Base-by-base conservation (phyloP, 1,284 basidiomycete genomes). In the Cryptococcus depauperatus region DNA sequence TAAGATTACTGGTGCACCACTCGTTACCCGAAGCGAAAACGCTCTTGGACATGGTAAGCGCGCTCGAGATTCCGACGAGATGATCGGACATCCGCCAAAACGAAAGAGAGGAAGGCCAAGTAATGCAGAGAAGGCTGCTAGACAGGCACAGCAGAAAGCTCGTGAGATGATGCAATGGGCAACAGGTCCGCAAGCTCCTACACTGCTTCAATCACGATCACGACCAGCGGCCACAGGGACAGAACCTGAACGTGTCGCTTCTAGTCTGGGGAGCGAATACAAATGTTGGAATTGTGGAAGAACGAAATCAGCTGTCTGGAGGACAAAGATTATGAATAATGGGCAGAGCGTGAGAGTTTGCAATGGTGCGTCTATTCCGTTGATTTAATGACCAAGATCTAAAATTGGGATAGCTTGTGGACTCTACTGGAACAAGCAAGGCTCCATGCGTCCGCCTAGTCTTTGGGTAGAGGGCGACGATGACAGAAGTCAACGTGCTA, bases 261-360 rank as follows among this genome's bases (percentile, higher is more conserved):
- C n/a, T n/a, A n/a, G n/a, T n/a, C n/a, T n/a, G n/a, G n/a, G n/a
- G n/a, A n/a, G n/a, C n/a, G n/a, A n/a, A n/a, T n/a, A n/a, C n/a
- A 59, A 58, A 21, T 70, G 68, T 50, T 67, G 47, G 35, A 68
- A 69, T 48, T 70, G 68, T 43, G 60, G 62, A 9, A 56, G 62
- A 18, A 66, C 61, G 3, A 64, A 66, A 42, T 61, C 56, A 35
- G 57, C 58, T 2, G 64, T 69, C 4, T 70, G 68, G 68, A 55
- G 68, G 39, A 61, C 56, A 14, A 66, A 64, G 54, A 52, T 55
- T 21, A 59, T 60, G 52, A 60, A 64, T 13, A 54, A 61, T 43
- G 63, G 62, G 19, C 50, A 57, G 40, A 50, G 52, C 3, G 56
- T 62, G 30, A 51, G 61, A 37, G 63, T 69, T 10, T 70, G 68